Evolutionary conservation across 2,329 filamentous ascomycete species (phyloP).

Genomic region (Fusarium stilboides): DNA sequence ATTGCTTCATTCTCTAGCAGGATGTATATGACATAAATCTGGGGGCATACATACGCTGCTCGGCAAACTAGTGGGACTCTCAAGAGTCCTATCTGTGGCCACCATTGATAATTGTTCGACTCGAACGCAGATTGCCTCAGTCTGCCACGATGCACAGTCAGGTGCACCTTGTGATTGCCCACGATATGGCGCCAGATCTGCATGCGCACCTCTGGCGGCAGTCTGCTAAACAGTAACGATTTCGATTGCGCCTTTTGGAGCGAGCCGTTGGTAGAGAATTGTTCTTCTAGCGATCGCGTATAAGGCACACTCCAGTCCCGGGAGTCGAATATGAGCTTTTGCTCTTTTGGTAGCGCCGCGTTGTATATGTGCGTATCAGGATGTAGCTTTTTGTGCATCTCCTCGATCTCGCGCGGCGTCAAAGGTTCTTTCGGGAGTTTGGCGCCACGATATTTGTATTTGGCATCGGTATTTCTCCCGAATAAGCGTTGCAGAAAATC

Average conservation of each 20-base stretch:
- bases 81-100: not conserved
- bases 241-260: not conserved
- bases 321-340: not conserved
- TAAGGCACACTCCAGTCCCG: not conserved
- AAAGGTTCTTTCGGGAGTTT: not conserved
- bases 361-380: not conserved
- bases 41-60: not conserved
- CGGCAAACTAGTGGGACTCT: not conserved
- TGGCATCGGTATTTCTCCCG: not conserved
- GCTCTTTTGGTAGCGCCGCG: not conserved
- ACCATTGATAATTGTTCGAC: not conserved
- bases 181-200: not conserved
- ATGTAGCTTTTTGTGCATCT: slow-evolving; percentile 1
- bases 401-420: slow-evolving; percentile 2
- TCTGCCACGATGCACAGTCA: not conserved
- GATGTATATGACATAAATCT: not conserved
- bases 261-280: not conserved
- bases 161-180: not conserved
- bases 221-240: not conserved
- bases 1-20: too few relatives aligned
- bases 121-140: not conserved
- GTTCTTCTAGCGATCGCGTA: not conserved
- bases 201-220: not conserved
- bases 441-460: not conserved
- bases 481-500: not conserved